Percentiles rank a stretch among this genome's conserved stretches.
These are phyloP conservation scores for Ensete ventricosum DNA, from an alignment of 176 grass and related monocot genomes.

Conservation along the genomic window DNA sequence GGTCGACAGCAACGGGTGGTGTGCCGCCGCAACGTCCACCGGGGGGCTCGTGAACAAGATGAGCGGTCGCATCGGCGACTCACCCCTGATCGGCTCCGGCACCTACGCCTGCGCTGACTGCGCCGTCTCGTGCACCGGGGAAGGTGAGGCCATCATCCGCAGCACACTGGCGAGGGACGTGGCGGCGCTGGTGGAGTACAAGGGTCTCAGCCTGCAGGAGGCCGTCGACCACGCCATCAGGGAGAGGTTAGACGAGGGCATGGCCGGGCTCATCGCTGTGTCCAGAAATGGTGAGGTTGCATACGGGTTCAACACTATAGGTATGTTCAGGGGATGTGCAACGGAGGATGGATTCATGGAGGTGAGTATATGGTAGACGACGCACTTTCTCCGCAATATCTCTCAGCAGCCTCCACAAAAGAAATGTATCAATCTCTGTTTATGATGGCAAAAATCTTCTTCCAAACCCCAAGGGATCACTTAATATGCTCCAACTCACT, in stretches of 20 bases:
- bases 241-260: conserved; percentile 51
- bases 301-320: conserved; percentile 52
- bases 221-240: conserved; percentile 61
- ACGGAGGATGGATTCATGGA: conserved; percentile 84
- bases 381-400: too few relatives aligned
- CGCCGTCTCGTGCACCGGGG: conserved; percentile 69
- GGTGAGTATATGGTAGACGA: conserved; percentile 68
- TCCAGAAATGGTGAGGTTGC: conserved; percentile 53
- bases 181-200: conserved; percentile 80
- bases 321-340: conserved; percentile 71
- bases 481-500: too few relatives aligned
- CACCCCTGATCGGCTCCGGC: conserved; percentile 61
- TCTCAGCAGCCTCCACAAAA: too few relatives aligned
- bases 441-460: too few relatives aligned
- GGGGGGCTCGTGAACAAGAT: conserved; percentile 92
- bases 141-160: conserved; percentile 84
- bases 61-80: conserved; percentile 68
- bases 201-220: conserved; percentile 46
- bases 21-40: conserved; percentile 56
- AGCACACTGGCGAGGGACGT: conserved; percentile 65
- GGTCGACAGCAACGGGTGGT: conserved; percentile 39
- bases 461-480: too few relatives aligned
- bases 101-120: conserved; percentile 61
- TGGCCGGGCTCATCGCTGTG: conserved; percentile 65
- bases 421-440: too few relatives aligned